phyloP scores from a whole-genome alignment of 192 early-diverging fungal genomes.

The Mortierella antarctica region DNA sequence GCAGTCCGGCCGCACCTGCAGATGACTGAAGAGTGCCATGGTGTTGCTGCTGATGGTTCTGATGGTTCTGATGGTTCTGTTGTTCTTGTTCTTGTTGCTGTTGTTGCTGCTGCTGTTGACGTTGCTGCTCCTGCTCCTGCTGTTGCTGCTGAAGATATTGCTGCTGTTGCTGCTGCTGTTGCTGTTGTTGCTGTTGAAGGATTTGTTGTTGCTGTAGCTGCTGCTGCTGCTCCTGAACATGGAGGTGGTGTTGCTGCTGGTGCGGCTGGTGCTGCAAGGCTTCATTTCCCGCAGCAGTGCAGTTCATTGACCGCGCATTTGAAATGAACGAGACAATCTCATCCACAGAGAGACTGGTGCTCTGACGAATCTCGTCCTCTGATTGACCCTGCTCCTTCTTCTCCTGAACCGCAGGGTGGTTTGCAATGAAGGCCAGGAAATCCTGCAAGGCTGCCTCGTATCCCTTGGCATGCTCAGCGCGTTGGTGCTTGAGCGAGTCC shows the following conservation, averaged over 20 bases:
- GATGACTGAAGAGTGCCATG: slow-evolving; percentile 19
- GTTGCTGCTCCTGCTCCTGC: slow-evolving; percentile 19
- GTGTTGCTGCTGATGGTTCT: slow-evolving; percentile 24
- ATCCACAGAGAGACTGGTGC: slow-evolving; percentile 35
- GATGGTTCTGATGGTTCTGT: slow-evolving; percentile 24
- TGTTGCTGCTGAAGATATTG: slow-evolving; percentile 17
- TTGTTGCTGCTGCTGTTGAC: slow-evolving; percentile 18
- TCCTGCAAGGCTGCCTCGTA: slow-evolving; percentile 66
- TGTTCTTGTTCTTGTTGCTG: slow-evolving; percentile 28
- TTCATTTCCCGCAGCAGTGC: slow-evolving; percentile 22
- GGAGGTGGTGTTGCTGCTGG: slow-evolving; percentile 23
- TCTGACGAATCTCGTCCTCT: slow-evolving; percentile 43
- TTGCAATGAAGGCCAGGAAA: slow-evolving; percentile 59
- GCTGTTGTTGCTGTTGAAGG: slow-evolving; percentile 16
- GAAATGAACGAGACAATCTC: slow-evolving; percentile 38
- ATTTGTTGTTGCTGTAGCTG: slow-evolving; percentile 15
- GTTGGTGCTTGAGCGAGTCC: slow-evolving; percentile 63
- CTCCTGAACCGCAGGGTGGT: slow-evolving; percentile 49
- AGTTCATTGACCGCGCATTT: slow-evolving; percentile 45
- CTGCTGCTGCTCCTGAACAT: slow-evolving; percentile 24
- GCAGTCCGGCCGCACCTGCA: slow-evolving; percentile 6
- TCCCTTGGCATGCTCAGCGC: slow-evolving; percentile 59
- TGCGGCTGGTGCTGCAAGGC: slow-evolving; percentile 22
- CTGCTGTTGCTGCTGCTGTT: slow-evolving; percentile 22
- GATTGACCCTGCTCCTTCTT: slow-evolving; percentile 39